Evolutionary conservation across 331 rosid genomes (phyloP).

Genomic region (Acacia pycnantha): DNA sequence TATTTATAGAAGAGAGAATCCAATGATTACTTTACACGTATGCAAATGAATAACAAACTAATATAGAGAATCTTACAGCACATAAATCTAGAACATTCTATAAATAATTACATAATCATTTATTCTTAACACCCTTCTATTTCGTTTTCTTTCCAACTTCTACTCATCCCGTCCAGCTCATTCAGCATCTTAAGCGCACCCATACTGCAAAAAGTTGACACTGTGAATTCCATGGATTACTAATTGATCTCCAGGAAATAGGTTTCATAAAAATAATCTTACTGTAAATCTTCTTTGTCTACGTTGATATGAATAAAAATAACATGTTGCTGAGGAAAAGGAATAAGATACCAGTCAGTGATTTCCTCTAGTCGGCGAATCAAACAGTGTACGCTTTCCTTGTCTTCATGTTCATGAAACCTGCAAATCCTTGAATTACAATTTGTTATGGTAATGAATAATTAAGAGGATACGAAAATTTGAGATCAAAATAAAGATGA

Average conservation of each 20-base stretch:
- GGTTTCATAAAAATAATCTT: neutral
- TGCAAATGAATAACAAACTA: too few species aligned
- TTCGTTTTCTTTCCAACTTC: neutral
- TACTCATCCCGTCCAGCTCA: neutral
- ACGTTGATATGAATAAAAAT: neutral
- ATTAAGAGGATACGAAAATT: neutral
- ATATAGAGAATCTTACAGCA: too few species aligned
- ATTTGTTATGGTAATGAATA: neutral
- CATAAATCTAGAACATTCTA: too few species aligned
- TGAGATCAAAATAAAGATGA: neutral
- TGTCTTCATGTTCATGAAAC: neutral
- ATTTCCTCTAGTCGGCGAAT: slow-evolving; percentile 16
- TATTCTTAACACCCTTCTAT: neutral
- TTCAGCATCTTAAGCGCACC: slow-evolving; percentile 15
- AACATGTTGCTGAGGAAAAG: neutral
- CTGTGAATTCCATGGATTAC: neutral
- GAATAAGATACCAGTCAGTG: neutral
- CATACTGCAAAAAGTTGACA: slow-evolving; percentile 15
- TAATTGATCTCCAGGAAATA: neutral
- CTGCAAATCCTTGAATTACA: slow-evolving; percentile 8
- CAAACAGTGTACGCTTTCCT: neutral
- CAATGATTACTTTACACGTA: too few species aligned
- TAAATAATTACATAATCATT: too few species aligned
- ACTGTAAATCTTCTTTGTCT: neutral
- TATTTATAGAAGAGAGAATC: too few species aligned